Base-by-base conservation (phyloP, 495 filamentous ascomycete species). In the Penicillium samsonianum region DNA sequence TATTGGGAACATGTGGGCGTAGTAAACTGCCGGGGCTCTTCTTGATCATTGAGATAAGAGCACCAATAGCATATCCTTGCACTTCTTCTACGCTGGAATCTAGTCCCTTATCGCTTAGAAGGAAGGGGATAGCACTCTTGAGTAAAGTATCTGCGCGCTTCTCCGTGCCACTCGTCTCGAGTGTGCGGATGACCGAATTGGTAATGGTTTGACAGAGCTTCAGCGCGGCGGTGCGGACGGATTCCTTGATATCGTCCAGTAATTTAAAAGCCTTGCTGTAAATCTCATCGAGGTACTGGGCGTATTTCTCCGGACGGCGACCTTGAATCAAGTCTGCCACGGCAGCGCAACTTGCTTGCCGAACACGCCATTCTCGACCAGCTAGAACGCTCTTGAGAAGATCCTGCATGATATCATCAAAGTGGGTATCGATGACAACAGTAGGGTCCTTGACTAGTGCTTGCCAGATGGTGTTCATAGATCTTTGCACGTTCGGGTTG, bases 391-490 rank as follows among this genome's bases (percentile, higher is more conserved):
- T 92, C 60, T 88, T 87, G 47, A 98, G 77, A 19, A 96, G 77
- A 66, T 96, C 91, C 19, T 84, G 74, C 77, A 98, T 88, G 59
- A 98, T 96, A 16, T 81, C 78, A 55, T 95, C 89, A 61, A 96
- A 96, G 67, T 95, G 76, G 8, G 74, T 74, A 60, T 90, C 84
- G 48, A 96, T 78, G 19, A 88, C 88, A 8, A 81, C 79, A 3
- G 82, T 84, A 10, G 88, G 80, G 56, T 96, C 91, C 67, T 91
- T 94, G 53, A 98, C 90, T 31, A 98, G 69, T 0, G 93, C 87
- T 63, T 88, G 89, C 94, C 94, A 98, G 60, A 98, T 98, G 53
- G 93, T 90, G 58, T 94, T 91, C 94, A 98, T 98, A 5, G 92
- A 92, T 42, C 86, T 85, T 65, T 90, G 90, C 20, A 98, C 94